A percentile compares a stretch with the other conserved stretches of the same genome.
Conservation (phyloP, 1,284 basidiomycete species). For the Flammula alnicola region DNA sequence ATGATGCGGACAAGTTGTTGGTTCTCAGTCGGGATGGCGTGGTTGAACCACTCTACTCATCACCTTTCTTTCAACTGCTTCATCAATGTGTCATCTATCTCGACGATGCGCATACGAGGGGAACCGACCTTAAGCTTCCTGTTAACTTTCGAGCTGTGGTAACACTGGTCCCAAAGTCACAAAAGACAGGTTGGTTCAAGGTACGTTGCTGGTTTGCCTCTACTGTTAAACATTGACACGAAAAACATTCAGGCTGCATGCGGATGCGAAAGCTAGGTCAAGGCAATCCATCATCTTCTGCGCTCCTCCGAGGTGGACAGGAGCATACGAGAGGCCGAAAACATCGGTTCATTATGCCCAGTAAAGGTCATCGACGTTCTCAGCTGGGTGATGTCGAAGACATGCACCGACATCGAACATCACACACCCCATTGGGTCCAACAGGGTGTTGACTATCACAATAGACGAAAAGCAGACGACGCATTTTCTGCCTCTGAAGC, state of each 20-base stretch:
- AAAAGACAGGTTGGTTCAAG: slow-evolving; percentile 59
- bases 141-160: slow-evolving; percentile 48
- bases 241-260: slow-evolving; percentile 44
- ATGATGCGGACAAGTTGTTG: slow-evolving; percentile 45
- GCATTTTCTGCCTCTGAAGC: background rate
- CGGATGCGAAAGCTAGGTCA: slow-evolving; percentile 54
- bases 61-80: slow-evolving; percentile 46
- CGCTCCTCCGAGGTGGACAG: slow-evolving; percentile 51
- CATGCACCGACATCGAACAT: slow-evolving; percentile 46
- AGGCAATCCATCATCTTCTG: slow-evolving; percentile 57
- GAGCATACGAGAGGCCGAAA: slow-evolving; percentile 37
- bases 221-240: background rate
- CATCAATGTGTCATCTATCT: slow-evolving; percentile 55
- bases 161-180: slow-evolving; percentile 55
- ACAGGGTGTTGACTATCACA: slow-evolving; percentile 50
- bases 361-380: slow-evolving; percentile 42
- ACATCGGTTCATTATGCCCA: slow-evolving; percentile 2
- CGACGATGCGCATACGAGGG: slow-evolving; percentile 62
- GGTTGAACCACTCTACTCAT: slow-evolving; percentile 44
- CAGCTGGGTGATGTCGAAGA: slow-evolving; percentile 50
- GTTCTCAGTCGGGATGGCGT: slow-evolving; percentile 46
- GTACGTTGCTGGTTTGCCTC: slow-evolving; percentile 33
- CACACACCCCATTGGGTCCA: slow-evolving; percentile 49
- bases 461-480: slow-evolving; percentile 30
- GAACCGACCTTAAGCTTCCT: slow-evolving; percentile 59